These are phyloP conservation scores for Mycena vitilis DNA, from an alignment of 768 basidiomycete genomes.

Conservation along the genomic window DNA sequence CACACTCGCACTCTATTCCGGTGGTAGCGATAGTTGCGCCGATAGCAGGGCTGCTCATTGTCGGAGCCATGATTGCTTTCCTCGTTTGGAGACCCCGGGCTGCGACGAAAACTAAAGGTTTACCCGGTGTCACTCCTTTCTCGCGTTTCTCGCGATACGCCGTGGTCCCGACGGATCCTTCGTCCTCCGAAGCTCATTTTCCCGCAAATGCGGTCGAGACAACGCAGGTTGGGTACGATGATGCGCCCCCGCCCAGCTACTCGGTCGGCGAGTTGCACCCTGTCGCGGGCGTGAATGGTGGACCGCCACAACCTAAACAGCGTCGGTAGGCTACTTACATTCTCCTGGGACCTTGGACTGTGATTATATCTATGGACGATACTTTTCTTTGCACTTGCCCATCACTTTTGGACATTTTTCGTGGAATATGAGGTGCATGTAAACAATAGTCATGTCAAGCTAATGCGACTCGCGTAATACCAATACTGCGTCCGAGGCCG, in stretches of 20 bases:
- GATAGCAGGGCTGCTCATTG: background rate
- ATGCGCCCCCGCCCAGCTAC: background rate
- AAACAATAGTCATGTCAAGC: too few relatives aligned
- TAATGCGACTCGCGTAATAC: too few relatives aligned
- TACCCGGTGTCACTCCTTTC: background rate
- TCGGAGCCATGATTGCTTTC: background rate
- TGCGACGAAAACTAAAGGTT: background rate
- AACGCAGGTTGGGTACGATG: background rate
- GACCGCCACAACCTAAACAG: background rate
- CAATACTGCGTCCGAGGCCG: too few relatives aligned
- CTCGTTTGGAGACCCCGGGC: constrained; percentile 1
- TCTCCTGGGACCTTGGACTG: background rate
- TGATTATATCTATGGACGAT: background rate
- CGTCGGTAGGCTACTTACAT: background rate
- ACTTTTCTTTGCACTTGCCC: too few relatives aligned
- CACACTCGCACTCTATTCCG: background rate
- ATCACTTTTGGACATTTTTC: too few relatives aligned
- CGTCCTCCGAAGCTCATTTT: background rate
- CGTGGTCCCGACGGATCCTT: background rate
- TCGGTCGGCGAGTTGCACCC: background rate
- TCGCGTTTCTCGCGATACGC: background rate
- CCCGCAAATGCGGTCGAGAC: background rate
- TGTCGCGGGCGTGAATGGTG: background rate
- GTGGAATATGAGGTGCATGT: too few relatives aligned
- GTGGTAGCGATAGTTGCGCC: constrained; percentile 8